Evolutionary conservation across 83 land plant genomes (phyloP), one percentile per base, ranked within the genome.

Genomic region (Picea mariana): DNA sequence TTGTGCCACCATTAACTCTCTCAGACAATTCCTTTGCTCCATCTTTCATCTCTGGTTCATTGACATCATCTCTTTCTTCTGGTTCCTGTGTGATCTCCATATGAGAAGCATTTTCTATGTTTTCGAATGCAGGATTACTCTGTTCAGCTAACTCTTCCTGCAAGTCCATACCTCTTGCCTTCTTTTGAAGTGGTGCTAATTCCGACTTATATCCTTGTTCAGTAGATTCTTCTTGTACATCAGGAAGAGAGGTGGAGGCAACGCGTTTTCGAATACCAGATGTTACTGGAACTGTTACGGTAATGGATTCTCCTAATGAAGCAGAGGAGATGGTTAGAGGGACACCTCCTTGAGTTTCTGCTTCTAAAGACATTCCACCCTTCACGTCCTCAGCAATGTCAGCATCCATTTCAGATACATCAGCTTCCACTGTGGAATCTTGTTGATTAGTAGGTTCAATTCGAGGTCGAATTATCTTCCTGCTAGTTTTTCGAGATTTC

Each of bases 391-490:
- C 58, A 44, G 11, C 21, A 73, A 40, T 11, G 15, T 73, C 77
- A 20, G 58, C 55, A 9, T 73, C 77, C 58, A 73, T 73, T 73
- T 44, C 58, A 73, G 58, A 44, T 42, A 47, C 77, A 44, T 44
- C 77, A 20, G 15, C 58, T 73, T 73, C 77, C 49, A 73, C 9
- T 20, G 26, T 52, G 21, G 58, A 44, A 44, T 73, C 77, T 47
- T 73, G 77, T 21, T 73, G 27, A 73, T 73, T 73, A 34, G 77
- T 73, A 8, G 21, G 77, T 73, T 73, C 77, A 34, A 73, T 73
- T 44, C 60, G 77, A 42, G 85, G 82, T 9, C 82, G 78, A 21
- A 84, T 80, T 27, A 84, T 21, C 34, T 55, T 68, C 24, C 78
- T 80, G 1, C 82, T 77, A 8, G 76, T 18, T 61, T 71, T 84